These are phyloP conservation scores for Geotrichum fermentans DNA, from an alignment of 1,139 yeast species.

Conservation along the genomic window DNA sequence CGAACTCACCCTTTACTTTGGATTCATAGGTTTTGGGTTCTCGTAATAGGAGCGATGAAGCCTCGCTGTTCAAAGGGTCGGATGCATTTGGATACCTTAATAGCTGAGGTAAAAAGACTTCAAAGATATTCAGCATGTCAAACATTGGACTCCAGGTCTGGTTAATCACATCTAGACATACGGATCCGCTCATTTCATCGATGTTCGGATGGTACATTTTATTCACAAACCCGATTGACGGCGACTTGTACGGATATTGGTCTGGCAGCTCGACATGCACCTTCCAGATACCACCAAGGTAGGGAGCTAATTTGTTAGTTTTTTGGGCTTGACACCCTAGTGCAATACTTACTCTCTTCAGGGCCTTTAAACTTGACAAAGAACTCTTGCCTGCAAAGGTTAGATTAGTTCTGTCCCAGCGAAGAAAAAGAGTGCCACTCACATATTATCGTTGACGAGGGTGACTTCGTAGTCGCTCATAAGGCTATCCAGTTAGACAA, in stretches of 20 bases:
- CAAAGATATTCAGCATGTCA: conserved; percentile 81
- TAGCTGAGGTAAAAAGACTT: conserved; percentile 87
- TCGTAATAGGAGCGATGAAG: conserved; percentile 72
- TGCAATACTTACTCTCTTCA: conserved; percentile 53
- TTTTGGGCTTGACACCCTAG: too few relatives aligned
- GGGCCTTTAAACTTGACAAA: conserved; percentile 87
- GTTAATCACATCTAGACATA: conserved; percentile 92
- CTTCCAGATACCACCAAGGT: conserved; percentile 87
- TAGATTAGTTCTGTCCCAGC: not conserved
- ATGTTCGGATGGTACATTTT: conserved; percentile 87
- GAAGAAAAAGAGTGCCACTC: conserved; percentile 14
- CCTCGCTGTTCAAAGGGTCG: conserved; percentile 91
- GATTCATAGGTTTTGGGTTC: conserved; percentile 64
- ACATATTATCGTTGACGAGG: conserved; percentile 76
- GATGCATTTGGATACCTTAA: conserved; percentile 89
- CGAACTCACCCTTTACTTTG: conserved; percentile 49
- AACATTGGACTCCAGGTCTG: conserved; percentile 99
- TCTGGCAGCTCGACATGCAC: conserved; percentile 92
- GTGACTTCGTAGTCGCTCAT: conserved; percentile 93
- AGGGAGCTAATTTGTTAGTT: too few relatives aligned
- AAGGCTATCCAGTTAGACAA: conserved; percentile 40
- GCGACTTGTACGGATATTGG: conserved; percentile 92
- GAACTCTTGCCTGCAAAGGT: conserved; percentile 58
- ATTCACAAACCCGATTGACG: conserved; percentile 90
- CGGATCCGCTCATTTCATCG: conserved; percentile 77